These are phyloP conservation scores for Globisporangium spinosum DNA, from an alignment of 352 stramenopile genomes.

Conservation along the genomic window DNA sequence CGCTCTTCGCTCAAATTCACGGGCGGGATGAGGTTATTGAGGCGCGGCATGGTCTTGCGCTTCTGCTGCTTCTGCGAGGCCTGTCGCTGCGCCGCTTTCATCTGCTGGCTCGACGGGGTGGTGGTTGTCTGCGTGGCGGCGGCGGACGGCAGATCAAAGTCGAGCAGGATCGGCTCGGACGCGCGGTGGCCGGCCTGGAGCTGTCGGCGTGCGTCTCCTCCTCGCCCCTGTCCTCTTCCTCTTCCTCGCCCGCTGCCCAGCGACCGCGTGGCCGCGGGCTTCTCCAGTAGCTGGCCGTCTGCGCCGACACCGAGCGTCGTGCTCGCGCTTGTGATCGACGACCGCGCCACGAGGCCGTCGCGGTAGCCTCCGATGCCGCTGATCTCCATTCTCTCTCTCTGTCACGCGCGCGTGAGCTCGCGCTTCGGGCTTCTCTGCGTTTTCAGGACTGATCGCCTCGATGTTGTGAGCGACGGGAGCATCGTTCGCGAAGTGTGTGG, in stretches of 20 bases:
- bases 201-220: no score
- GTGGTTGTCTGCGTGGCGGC: not conserved
- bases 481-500: not conserved
- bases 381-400: constrained; percentile 10
- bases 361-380: constrained; percentile 13
- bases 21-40: constrained; percentile 14
- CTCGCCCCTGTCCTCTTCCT: no score
- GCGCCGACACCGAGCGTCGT: not conserved
- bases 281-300: not conserved
- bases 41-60: constrained; percentile 8
- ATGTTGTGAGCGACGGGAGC: not conserved
- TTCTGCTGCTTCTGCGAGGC: constrained; percentile 2
- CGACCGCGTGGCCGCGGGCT: constrained; percentile 5
- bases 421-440: not conserved
- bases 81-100: not conserved
- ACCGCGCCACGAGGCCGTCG: not conserved
- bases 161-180: constrained; percentile 17
- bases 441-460: not conserved
- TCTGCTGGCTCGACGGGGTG: not conserved
- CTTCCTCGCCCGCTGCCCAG: not conserved
- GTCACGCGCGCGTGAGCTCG: not conserved
- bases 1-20: constrained; percentile 12
- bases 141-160: constrained; percentile 13
- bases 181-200: constrained; percentile 2
- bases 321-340: not conserved